Percentiles rank a stretch among this genome's conserved stretches.
phyloP scores from a whole-genome alignment of 2,329 filamentous ascomycete species.

The Fusarium kyushuense region DNA sequence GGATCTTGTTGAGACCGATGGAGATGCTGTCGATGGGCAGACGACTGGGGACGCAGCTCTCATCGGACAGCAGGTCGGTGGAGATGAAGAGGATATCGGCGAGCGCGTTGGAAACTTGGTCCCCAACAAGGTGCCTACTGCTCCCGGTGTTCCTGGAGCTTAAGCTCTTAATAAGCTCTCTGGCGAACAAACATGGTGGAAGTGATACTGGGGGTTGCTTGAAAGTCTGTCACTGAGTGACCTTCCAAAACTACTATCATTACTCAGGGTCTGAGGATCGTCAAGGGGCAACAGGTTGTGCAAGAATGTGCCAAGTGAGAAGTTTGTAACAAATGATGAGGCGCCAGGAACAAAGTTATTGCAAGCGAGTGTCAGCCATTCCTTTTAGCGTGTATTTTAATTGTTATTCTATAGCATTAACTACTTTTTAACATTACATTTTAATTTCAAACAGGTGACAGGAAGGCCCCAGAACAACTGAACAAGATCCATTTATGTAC shows the following conservation, averaged over 20 bases:
- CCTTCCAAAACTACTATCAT: not conserved
- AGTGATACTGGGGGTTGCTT: not conserved
- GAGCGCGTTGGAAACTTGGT: not conserved
- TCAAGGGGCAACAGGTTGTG: not conserved
- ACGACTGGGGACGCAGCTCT: not conserved
- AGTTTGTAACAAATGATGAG: no score
- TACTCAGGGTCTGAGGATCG: not conserved
- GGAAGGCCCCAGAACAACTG: accelerated
- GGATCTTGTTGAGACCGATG: not conserved
- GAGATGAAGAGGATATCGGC: not conserved
- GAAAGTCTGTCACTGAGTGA: not conserved
- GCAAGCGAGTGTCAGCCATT: not conserved
- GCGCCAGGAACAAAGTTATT: not conserved
- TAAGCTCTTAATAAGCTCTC: not conserved
- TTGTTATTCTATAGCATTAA: not conserved
- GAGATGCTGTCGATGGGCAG: constrained; percentile 12
- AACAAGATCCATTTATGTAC: no score
- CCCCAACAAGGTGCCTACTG: not conserved
- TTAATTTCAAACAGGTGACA: accelerated
- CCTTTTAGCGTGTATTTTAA: not conserved
- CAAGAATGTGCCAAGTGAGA: not conserved
- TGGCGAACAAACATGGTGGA: not conserved
- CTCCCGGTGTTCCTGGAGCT: not conserved
- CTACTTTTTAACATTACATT: accelerated
- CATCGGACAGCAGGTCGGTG: constrained; percentile 5